Conservation (phyloP, 2,329 filamentous ascomycete genomes). For the Penicillium sp. region DNA sequence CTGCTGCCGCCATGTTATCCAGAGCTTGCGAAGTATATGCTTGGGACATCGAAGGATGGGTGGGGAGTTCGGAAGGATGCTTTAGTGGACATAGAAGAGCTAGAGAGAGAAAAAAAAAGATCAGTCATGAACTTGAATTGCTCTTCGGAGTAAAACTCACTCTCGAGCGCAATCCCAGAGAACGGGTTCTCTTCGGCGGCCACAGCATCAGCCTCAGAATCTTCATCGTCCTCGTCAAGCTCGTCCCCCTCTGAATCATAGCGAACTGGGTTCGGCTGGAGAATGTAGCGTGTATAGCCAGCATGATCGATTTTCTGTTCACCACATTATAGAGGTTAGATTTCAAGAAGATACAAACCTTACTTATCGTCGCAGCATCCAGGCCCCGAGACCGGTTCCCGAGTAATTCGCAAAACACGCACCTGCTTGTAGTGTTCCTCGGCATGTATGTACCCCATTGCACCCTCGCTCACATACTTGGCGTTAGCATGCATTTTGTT, state of each 20-base stretch:
- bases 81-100: constrained; percentile 62
- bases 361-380: constrained; percentile 6
- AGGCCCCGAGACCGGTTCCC: background rate
- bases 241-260: constrained; percentile 66
- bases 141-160: constrained; percentile 39
- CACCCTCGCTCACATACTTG: constrained; percentile 55
- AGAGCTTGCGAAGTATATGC: constrained; percentile 61
- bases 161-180: constrained; percentile 56
- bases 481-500: constrained; percentile 62
- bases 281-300: constrained; percentile 60
- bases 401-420: constrained; percentile 8
- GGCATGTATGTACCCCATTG: constrained; percentile 52
- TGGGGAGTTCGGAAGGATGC: constrained; percentile 59
- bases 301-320: constrained; percentile 60
- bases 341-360: background rate
- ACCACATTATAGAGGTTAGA: constrained; percentile 12
- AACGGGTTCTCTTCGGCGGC: constrained; percentile 64
- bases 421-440: constrained; percentile 58
- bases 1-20: constrained; percentile 56
- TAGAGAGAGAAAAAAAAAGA: constrained; percentile 28
- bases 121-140: constrained; percentile 11
- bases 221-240: constrained; percentile 57
- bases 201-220: constrained; percentile 57
- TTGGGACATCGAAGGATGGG: constrained; percentile 58
- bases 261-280: constrained; percentile 58